A percentile compares a stretch with the other conserved stretches of the same genome.
These are phyloP conservation scores for Saussurea involucrata DNA, from an alignment of 129 eudicot genomes.

Conservation along the genomic window DNA sequence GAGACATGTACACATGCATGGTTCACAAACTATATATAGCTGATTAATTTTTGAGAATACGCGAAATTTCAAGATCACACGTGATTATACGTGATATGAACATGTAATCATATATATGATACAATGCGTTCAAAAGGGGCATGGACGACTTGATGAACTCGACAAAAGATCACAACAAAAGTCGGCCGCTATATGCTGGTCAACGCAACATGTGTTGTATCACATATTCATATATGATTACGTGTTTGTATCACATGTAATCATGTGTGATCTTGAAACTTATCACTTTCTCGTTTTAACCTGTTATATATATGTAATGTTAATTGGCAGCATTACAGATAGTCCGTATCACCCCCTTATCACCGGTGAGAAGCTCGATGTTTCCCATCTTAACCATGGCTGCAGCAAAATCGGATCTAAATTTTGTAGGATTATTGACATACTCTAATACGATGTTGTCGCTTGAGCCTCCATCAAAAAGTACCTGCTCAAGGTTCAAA, in stretches of 20 bases:
- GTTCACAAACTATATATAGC: background rate
- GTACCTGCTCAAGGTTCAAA: conserved; percentile 40
- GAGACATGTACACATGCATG: background rate
- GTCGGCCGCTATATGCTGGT: background rate
- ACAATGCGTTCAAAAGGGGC: background rate
- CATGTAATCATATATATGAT: background rate
- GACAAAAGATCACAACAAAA: background rate
- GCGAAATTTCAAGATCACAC: background rate
- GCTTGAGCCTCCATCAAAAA: conserved; percentile 45
- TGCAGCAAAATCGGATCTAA: conserved; percentile 49
- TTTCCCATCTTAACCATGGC: conserved; percentile 76
- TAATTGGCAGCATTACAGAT: conserved; percentile 31
- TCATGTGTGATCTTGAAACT: background rate
- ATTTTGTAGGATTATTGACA: conserved; percentile 17
- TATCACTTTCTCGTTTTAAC: background rate
- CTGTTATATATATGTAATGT: background rate
- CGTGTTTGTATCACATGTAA: no score
- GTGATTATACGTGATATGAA: background rate
- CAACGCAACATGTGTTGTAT: background rate
- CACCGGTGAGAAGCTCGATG: conserved; percentile 57
- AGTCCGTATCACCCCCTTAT: conserved; percentile 50
- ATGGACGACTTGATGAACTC: background rate
- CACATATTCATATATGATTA: background rate
- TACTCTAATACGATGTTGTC: conserved; percentile 41
- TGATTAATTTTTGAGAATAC: background rate